phyloP scores from a whole-genome alignment of 2,329 filamentous ascomycete genomes.

The Fusarium albidum region DNA sequence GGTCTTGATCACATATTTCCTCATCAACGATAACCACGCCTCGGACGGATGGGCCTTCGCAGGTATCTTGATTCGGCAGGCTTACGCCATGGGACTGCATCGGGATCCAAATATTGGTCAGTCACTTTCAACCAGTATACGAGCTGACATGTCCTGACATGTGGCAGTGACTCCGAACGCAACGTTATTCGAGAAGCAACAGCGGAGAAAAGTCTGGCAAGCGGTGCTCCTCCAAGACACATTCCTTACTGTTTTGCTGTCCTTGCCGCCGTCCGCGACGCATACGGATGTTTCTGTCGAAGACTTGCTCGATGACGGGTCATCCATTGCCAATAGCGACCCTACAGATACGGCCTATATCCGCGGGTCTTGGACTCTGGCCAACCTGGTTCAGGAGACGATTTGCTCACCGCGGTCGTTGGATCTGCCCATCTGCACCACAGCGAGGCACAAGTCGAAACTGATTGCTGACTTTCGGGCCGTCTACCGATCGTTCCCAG shows the following conservation, averaged over 20 bases:
- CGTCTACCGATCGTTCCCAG: constrained; percentile 77
- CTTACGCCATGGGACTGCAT: constrained; percentile 83
- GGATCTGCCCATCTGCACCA: constrained; percentile 74
- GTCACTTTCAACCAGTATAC: constrained; percentile 9
- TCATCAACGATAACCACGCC: constrained; percentile 87
- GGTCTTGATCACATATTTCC: constrained; percentile 81
- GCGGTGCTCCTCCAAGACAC: constrained; percentile 83
- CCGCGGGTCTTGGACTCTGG: constrained; percentile 79
- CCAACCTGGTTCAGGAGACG: constrained; percentile 79
- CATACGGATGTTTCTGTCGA: constrained; percentile 83
- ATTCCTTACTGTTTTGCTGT: constrained; percentile 79
- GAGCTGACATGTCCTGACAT: constrained; percentile 30
- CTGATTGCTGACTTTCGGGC: constrained; percentile 74
- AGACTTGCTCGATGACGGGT: constrained; percentile 71
- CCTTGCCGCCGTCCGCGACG: constrained; percentile 78
- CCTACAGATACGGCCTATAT: constrained; percentile 76
- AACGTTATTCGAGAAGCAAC: constrained; percentile 76
- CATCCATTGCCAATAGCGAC: constrained; percentile 64
- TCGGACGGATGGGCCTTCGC: constrained; percentile 86
- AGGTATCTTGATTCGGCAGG: constrained; percentile 78
- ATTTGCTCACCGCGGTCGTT: constrained; percentile 79
- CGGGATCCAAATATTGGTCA: constrained; percentile 77
- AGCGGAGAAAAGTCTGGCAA: constrained; percentile 82
- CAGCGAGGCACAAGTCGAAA: constrained; percentile 72
- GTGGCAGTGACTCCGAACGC: constrained; percentile 67